Conservation (phyloP, 1,284 basidiomycete genomes). For the Cryptococcus hybrid region DNA sequence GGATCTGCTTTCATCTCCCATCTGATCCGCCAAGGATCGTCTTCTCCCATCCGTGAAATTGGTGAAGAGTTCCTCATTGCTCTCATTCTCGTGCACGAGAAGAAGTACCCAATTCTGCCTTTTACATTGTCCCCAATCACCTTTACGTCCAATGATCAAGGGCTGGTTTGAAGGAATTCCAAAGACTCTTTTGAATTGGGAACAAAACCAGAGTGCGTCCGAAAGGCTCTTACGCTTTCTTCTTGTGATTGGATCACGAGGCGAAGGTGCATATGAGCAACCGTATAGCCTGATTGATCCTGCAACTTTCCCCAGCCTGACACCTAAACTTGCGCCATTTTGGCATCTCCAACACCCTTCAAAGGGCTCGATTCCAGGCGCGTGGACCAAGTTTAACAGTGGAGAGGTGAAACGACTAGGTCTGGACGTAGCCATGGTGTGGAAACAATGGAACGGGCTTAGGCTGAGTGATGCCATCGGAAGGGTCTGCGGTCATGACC, state of each 20-base stretch:
- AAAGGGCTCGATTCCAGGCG: conserved; percentile 67
- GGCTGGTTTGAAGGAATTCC: conserved; percentile 64
- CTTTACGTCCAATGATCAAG: conserved; percentile 14
- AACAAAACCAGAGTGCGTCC: conserved; percentile 57
- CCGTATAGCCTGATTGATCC: conserved; percentile 10
- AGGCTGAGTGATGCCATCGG: background rate
- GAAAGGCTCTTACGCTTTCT: conserved; percentile 55
- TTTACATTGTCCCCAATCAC: conserved; percentile 33
- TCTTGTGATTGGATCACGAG: conserved; percentile 28
- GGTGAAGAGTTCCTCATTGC: conserved; percentile 71
- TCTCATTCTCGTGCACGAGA: conserved; percentile 60
- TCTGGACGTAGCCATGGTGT: conserved; percentile 54
- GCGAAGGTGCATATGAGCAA: conserved; percentile 14
- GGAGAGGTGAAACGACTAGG: conserved; percentile 50
- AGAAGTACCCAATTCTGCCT: conserved; percentile 32
- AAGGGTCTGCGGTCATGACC: too few relatives aligned
- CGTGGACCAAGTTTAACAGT: conserved; percentile 64
- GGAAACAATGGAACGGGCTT: conserved; percentile 27
- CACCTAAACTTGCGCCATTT: conserved; percentile 63
- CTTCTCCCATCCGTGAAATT: conserved; percentile 33
- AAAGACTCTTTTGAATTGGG: conserved; percentile 76
- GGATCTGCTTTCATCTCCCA: conserved; percentile 34
- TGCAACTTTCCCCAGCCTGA: conserved; percentile 11
- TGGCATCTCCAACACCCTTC: conserved; percentile 70
- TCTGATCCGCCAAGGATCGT: conserved; percentile 49